These are phyloP conservation scores for Pouteria campechiana DNA, from an alignment of 179 eudicot genomes.

Conservation along the genomic window DNA sequence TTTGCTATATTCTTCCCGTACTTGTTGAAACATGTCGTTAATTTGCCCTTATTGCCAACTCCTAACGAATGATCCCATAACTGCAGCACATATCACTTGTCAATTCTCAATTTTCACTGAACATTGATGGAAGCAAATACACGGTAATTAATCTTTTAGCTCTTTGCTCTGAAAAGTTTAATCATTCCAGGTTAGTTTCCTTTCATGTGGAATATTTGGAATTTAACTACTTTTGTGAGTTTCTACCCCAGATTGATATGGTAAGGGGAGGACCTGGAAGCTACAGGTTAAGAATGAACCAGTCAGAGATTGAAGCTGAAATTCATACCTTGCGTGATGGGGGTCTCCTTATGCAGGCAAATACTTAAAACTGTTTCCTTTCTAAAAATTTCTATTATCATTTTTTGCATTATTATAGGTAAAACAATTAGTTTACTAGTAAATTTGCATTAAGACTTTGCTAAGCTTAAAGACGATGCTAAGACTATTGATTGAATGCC, in stretches of 20 bases:
- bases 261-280: constrained; percentile 96
- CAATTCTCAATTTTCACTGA: constrained; percentile 79
- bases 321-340: constrained; percentile 98
- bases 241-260: constrained; percentile 63
- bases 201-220: background rate
- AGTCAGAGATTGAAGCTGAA: constrained; percentile 90
- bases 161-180: background rate
- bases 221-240: background rate
- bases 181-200: background rate
- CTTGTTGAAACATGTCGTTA: no score
- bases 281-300: constrained; percentile 81
- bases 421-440: no score
- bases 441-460: no score
- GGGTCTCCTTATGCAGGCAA: constrained; percentile 96
- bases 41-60: no score
- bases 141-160: constrained; percentile 68
- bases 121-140: constrained; percentile 98
- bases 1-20: no score
- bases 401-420: no score
- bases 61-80: constrained; percentile 1
- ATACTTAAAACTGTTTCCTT: no score
- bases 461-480: no score
- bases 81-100: constrained; percentile 99
- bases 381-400: no score
- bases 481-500: no score